Evolutionary conservation across 139 green algal species (phyloP), one percentile per base, ranked within the genome.

Genomic region (Chlamydomonas applanata): DNA sequence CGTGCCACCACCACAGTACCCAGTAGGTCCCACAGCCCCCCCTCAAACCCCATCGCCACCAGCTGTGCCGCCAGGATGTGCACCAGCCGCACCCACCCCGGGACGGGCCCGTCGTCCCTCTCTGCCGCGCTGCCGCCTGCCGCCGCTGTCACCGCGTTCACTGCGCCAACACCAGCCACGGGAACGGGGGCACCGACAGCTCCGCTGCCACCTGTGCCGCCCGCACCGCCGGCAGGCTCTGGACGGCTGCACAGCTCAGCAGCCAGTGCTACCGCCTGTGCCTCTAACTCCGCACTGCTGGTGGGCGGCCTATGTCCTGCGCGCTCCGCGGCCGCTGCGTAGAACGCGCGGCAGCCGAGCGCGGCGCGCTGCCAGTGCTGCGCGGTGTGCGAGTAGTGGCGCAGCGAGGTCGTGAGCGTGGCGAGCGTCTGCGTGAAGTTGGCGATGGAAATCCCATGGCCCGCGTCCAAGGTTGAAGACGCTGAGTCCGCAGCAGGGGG

Each of bases 11-110:
- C 59, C 14, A 71, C 32, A 2, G 35, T 59, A 20, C 64, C 64
- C 64, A 71, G 36, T 36, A 71, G 14, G 64, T 71, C 64, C 64
- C 64, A 71, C 64, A 71, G 33, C 4, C 64, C 64, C 22, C 36
- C 53, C 36, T 71, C 64, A 34, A 57, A 71, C 7, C 64, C 64
- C 64, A 71, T 71, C 20, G 64, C 36, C 36, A 71, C 4, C 22
- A 71, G 16, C 64, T 71, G 64, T 19, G 64, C 36, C 7, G 64
- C 64, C 4, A 36, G 33, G 3, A 60, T 17, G 7, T 71, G 64
- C 20, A 36, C 64, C 35, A 59, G 7, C 19, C 64, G 35, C 9
- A 36, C 64, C 24, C 64, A 36, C 24, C 3, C 20, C 14, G 36
- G n/a, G 2, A 17, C 2, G 25, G 13, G 4, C 16, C 5, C 19